These are phyloP conservation scores for Suhomyces sp. DNA, from an alignment of 805 yeast species.

Conservation along the genomic window DNA sequence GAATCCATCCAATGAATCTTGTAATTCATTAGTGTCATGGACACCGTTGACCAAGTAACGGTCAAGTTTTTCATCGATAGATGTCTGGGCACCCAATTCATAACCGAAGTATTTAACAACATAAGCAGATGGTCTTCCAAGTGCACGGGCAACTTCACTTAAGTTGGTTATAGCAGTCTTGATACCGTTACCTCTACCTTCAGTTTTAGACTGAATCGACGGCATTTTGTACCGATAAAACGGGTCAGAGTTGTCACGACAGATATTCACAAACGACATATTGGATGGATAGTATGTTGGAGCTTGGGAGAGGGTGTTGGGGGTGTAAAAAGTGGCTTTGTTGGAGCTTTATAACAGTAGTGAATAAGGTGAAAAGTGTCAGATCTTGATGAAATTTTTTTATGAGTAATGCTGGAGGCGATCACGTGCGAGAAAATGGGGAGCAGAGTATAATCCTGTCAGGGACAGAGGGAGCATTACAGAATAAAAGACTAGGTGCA, in stretches of 20 bases:
- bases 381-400: too few species aligned
- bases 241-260: constrained; percentile 97
- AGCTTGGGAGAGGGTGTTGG: too few species aligned
- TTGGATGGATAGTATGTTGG: too few species aligned
- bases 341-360: too few species aligned
- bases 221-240: constrained; percentile 99
- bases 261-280: constrained; percentile 88
- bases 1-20: constrained; percentile 92
- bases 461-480: too few species aligned
- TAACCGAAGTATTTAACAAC: constrained; percentile 93
- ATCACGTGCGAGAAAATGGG: too few species aligned
- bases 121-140: constrained; percentile 90
- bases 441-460: too few species aligned
- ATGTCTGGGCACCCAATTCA: constrained; percentile 96
- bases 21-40: constrained; percentile 86
- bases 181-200: constrained; percentile 99
- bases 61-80: constrained; percentile 74
- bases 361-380: too few species aligned
- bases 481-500: too few species aligned
- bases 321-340: too few species aligned
- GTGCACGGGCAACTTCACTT: constrained; percentile 89
- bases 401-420: too few species aligned
- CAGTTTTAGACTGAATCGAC: constrained; percentile 92
- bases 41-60: constrained; percentile 93
- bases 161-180: constrained; percentile 91